These are phyloP conservation scores for Lactarius psammicola DNA, from an alignment of 768 basidiomycete genomes.

Conservation along the genomic window DNA sequence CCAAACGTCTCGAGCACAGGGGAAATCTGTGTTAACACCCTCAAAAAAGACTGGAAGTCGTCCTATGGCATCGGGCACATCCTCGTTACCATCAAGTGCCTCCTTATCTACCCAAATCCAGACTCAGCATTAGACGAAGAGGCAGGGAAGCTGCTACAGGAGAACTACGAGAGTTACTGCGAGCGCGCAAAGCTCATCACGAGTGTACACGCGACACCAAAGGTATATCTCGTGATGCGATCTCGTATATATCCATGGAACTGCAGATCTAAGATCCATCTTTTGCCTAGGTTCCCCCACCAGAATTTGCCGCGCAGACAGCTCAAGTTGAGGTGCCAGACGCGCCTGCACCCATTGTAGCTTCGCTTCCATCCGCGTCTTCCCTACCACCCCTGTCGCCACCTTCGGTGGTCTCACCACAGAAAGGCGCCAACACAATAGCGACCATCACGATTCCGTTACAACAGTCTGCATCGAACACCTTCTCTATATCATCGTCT, in stretches of 20 bases:
- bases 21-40: slow-evolving; percentile 95
- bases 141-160: slow-evolving; percentile 86
- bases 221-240: slow-evolving; percentile 40
- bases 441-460: slow-evolving; percentile 41
- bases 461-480: slow-evolving; percentile 41
- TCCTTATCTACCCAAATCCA: slow-evolving; percentile 95
- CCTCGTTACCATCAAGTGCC: slow-evolving; percentile 88
- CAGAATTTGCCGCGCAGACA: slow-evolving; percentile 53
- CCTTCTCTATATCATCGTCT: slow-evolving; percentile 37
- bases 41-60: slow-evolving; percentile 97
- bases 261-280: neutral
- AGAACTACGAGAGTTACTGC: slow-evolving; percentile 87
- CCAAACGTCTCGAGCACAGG: slow-evolving; percentile 89
- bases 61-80: slow-evolving; percentile 90
- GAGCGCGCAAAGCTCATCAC: slow-evolving; percentile 86
- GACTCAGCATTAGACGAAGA: slow-evolving; percentile 96
- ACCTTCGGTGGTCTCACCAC: slow-evolving; percentile 35
- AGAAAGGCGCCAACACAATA: slow-evolving; percentile 31
- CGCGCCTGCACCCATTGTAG: slow-evolving; percentile 32
- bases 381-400: slow-evolving; percentile 33
- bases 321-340: slow-evolving; percentile 35
- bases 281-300: slow-evolving; percentile 46
- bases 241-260: neutral
- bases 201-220: slow-evolving; percentile 85
- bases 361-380: slow-evolving; percentile 36